phyloP scores from a whole-genome alignment of 345 rosid genomes.

The Pistacia vera region DNA sequence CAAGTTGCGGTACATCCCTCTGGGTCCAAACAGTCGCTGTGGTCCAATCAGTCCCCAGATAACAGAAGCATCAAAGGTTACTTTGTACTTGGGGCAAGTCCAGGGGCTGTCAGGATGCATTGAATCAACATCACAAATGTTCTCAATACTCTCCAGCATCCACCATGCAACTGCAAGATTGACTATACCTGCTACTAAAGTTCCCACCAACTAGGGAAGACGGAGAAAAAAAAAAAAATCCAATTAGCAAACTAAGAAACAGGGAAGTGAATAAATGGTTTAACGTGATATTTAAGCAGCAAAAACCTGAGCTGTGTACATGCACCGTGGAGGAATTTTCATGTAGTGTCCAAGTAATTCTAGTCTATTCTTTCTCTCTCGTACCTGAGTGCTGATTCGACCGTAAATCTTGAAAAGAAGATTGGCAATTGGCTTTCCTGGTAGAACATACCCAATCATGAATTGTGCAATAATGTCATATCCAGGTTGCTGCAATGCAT shows the following conservation, averaged over 20 bases:
- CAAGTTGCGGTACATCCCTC: conserved; percentile 89
- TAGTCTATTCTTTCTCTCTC: too few species aligned
- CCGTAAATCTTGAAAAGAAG: conserved; percentile 96
- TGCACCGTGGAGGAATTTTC: conserved; percentile 98
- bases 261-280: neutral
- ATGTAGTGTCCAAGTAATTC: conserved; percentile 99
- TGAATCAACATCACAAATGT: conserved; percentile 78
- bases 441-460: conserved; percentile 86
- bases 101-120: conserved; percentile 89
- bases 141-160: conserved; percentile 89
- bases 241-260: neutral
- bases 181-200: conserved; percentile 72
- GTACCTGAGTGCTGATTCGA: conserved; percentile 88
- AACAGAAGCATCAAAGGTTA: conserved; percentile 95
- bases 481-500: conserved; percentile 88
- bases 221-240: neutral
- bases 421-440: conserved; percentile 95
- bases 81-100: conserved; percentile 98
- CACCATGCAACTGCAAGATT: conserved; percentile 99
- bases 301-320: conserved; percentile 91
- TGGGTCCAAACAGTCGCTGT: conserved; percentile 78
- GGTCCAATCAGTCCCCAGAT: conserved; percentile 99
- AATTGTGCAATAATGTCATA: conserved; percentile 98
- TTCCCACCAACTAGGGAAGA: conserved; percentile 68
- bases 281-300: conserved; percentile 5